Evolutionary conservation across 2,329 filamentous ascomycete species (phyloP), one percentile per base, ranked within the genome.

Genomic region (Fusarium lyarnte): DNA sequence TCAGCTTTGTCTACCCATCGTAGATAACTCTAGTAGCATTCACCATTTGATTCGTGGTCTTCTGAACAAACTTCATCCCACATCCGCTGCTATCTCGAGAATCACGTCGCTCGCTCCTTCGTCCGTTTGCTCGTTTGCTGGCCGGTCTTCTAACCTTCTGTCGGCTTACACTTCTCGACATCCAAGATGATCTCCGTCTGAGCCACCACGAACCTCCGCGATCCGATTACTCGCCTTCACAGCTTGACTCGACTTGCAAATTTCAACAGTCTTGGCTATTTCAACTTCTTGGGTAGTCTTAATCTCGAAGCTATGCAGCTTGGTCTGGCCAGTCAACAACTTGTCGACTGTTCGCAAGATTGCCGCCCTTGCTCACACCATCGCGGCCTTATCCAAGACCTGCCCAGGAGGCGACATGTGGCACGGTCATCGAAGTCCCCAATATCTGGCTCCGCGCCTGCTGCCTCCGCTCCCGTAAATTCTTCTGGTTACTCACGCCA

Each of bases 161-260:
- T 57, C 57, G 63, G 68, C 58, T 58, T 67, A 58, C 39, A 45
- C 51, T 36, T 66, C 51, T 67, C 69, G 72, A 74, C 59, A 70
- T 52, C 63, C 70, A 75, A 74, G 60, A 75, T 75, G 73, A 72
- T 72, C 58, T 70, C 54, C 71, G 70, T 58, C 70, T 75, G 67
- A 75, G 52, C 63, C 63, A 59, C 72, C 55, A 59, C 58, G 45
- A 68, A 66, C 46, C 29, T 51, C 46, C 60, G 59, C 53, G 61
- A 70, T 70, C 63, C 62, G 66, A 57, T 52, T 63, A 36, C 53
- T 59, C 58, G 45, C 54, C 60, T 60, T 59, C 59, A 41, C 43
- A 66, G 45, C 53, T 59, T 71, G 36, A 59, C 54, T 38, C 27
- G 38, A 45, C 57, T 35, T 55, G 63, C 55, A 58, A 63, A 51